Evolutionary conservation across 352 stramenopile genomes (phyloP).

Genomic region (Phytophthora chlamydospora): DNA sequence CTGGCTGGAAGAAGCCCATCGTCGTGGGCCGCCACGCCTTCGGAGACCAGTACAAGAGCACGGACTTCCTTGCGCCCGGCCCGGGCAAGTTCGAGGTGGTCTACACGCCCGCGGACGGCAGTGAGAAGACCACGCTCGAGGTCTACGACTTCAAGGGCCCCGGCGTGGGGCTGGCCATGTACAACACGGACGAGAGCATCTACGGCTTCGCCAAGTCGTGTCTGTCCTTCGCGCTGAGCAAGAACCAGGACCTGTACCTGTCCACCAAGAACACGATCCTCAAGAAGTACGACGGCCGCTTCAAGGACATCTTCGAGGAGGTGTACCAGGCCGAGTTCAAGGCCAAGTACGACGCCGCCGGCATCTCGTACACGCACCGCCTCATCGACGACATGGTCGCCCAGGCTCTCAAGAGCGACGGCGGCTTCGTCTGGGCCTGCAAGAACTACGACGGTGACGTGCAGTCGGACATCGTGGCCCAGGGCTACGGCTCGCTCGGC

Average conservation of each 20-base stretch:
- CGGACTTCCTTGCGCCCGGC: slow-evolving; percentile 69
- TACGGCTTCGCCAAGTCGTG: slow-evolving; percentile 76
- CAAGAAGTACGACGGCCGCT: slow-evolving; percentile 79
- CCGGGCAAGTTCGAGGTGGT: slow-evolving; percentile 79
- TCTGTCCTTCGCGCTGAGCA: slow-evolving; percentile 70
- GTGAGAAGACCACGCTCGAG: slow-evolving; percentile 50
- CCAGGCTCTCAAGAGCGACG: slow-evolving; percentile 77
- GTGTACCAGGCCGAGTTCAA: slow-evolving; percentile 84
- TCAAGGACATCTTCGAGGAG: slow-evolving; percentile 86
- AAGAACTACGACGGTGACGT: slow-evolving; percentile 90
- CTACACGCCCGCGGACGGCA: slow-evolving; percentile 65
- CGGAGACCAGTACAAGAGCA: slow-evolving; percentile 83
- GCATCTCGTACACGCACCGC: slow-evolving; percentile 81
- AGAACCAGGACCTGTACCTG: slow-evolving; percentile 71
- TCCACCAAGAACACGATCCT: slow-evolving; percentile 89
- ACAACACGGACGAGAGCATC: slow-evolving; percentile 87
- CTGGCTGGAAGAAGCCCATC: slow-evolving; percentile 82
- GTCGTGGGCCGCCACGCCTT: slow-evolving; percentile 81
- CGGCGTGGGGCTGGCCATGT: slow-evolving; percentile 80
- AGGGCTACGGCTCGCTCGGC: slow-evolving; percentile 81
- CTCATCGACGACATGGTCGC: slow-evolving; percentile 89
- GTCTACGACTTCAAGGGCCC: slow-evolving; percentile 73
- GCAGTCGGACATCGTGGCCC: slow-evolving; percentile 79
- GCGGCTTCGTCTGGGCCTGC: slow-evolving; percentile 82
- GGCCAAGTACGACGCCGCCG: slow-evolving; percentile 68